phyloP scores from a whole-genome alignment of 2,329 filamentous ascomycete genomes.

The Pseudogymnoascus sp. region DNA sequence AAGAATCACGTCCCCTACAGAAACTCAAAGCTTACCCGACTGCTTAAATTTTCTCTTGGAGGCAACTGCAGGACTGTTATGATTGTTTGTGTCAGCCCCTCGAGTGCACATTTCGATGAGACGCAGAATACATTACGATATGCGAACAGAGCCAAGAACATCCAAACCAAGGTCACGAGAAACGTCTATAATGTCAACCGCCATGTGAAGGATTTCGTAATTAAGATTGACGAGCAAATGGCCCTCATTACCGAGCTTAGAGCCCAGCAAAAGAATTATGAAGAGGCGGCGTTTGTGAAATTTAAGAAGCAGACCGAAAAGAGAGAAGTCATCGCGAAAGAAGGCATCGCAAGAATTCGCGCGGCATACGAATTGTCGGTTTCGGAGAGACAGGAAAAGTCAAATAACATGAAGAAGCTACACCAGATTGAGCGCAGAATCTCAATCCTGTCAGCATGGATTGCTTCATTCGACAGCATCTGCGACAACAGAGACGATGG shows the following conservation, averaged over 20 bases:
- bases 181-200: slow-evolving; percentile 99
- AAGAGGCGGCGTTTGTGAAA: slow-evolving; percentile 73
- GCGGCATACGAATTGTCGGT: slow-evolving; percentile 75
- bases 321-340: slow-evolving; percentile 63
- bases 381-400: slow-evolving; percentile 69
- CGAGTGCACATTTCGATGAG: slow-evolving; percentile 94
- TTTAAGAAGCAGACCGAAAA: slow-evolving; percentile 88
- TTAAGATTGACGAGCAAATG: slow-evolving; percentile 99
- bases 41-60: slow-evolving; percentile 93
- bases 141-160: slow-evolving; percentile 96
- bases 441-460: slow-evolving; percentile 79
- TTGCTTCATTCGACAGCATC: slow-evolving; percentile 79
- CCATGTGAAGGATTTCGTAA: slow-evolving; percentile 97
- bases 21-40: slow-evolving; percentile 91
- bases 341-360: slow-evolving; percentile 73
- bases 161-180: slow-evolving; percentile 97
- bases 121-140: slow-evolving; percentile 97
- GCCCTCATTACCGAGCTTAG: slow-evolving; percentile 93
- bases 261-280: slow-evolving; percentile 83
- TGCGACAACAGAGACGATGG: slow-evolving; percentile 60
- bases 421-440: slow-evolving; percentile 80
- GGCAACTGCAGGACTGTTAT: slow-evolving; percentile 99
- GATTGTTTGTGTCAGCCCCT: slow-evolving; percentile 98
- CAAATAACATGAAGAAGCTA: slow-evolving; percentile 71
- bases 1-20: slow-evolving; percentile 92